Evolutionary conservation across 805 yeast genomes (phyloP).

Genomic region (Alloascoidea hylecoeti): DNA sequence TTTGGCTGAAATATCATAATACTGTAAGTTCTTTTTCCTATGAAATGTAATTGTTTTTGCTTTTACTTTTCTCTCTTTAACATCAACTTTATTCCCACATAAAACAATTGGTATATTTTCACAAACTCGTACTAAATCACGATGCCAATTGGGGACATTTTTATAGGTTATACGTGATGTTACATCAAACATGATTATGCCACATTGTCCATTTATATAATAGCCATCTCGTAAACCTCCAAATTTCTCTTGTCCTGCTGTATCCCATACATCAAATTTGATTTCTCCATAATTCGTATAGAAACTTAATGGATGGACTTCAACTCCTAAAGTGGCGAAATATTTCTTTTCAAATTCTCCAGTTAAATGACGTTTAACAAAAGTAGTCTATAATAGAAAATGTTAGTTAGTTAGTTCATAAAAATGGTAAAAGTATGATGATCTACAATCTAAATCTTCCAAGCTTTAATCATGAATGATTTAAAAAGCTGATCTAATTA

Average conservation of each 20-base stretch:
- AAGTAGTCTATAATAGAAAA: constrained; percentile 45
- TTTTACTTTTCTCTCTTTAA: constrained; percentile 84
- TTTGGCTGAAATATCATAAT: constrained; percentile 85
- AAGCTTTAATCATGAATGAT: neutral
- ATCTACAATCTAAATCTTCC: neutral
- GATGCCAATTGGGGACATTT: constrained; percentile 93
- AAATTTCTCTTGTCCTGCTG: constrained; percentile 88
- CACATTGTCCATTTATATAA: constrained; percentile 88
- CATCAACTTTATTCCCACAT: constrained; percentile 90
- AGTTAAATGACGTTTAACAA: constrained; percentile 85
- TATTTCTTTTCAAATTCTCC: constrained; percentile 89
- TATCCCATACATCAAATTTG: constrained; percentile 87
- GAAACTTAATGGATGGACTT: constrained; percentile 82
- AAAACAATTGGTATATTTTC: constrained; percentile 85
- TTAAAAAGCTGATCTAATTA: neutral
- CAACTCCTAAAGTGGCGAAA: constrained; percentile 86
- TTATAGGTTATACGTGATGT: constrained; percentile 86
- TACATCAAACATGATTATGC: constrained; percentile 87
- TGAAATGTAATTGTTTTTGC: constrained; percentile 91
- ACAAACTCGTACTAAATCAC: constrained; percentile 87
- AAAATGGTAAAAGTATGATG: neutral
- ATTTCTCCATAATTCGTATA: constrained; percentile 85
- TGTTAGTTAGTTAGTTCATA: constrained; percentile 9
- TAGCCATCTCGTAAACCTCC: constrained; percentile 93
- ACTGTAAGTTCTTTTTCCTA: constrained; percentile 89